Base-by-base conservation (phyloP, 148 eudicot species). In the Tetragonia tetragonoides region DNA sequence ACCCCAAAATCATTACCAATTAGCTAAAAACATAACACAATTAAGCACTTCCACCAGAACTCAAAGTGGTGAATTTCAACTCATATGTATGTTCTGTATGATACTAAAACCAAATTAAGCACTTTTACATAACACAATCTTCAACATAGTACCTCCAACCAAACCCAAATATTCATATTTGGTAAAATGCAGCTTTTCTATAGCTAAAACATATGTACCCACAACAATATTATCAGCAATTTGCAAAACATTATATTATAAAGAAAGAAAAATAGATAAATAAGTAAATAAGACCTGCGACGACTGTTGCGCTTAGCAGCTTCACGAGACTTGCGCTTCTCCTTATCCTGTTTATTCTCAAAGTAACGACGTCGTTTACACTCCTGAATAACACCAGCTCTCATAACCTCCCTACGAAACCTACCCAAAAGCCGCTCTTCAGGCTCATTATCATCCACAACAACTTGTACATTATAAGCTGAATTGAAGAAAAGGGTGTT, bases 281-380 rank as follows among this genome's bases (percentile, higher is more conserved):
- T 23, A 34, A 14, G 0, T 49, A 28, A n/a, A 14, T 17, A 10
- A 51, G 54, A 94, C 98, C 98, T 95, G 72, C 78, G 74, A 62
- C 92, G 85, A 24, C 93, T 89, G 47, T 95, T 95, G 10, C 98
- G 98, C 87, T 81, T 92, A 78, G 98, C 97, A 75, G 98, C 97
- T 40, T 95, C 98, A 28, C 96, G 97, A 57, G 88, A 16, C 86
- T 88, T 90, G 37, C 99, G 91, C 84, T 95, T 95, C 84, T 84
- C 71, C 88, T 88, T 75, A 0, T 95, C 97, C 87, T 95, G 99
- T 67, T 83, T 89, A 67, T 87, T 89, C 86, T 95, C 99, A 59
- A 85, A 88, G 82, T 51, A 91, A 77, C 89, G 82, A 64, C 99
- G 82, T 7, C 97, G 85, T 80, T 84, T 88, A 77, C 87, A 85